Evolutionary conservation across 2,329 filamentous ascomycete species (phyloP), one percentile per base, ranked within the genome.

Genomic region (Sarocladium brachiariae): DNA sequence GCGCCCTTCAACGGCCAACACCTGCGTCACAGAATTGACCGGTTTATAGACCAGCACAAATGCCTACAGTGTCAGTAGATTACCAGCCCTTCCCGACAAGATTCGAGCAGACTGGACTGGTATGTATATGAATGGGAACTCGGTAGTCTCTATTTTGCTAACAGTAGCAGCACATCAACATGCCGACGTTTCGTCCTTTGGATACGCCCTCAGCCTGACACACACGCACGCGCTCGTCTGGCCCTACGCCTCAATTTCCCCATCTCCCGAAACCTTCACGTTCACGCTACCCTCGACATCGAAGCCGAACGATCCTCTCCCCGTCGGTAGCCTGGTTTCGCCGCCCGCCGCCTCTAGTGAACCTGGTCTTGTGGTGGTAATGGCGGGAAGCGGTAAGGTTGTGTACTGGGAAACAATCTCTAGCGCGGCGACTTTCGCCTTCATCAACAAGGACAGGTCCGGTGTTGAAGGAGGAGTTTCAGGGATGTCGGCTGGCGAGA

Each of bases 321-420:
- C 93, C 1, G 75, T 96, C 34, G 93, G 89, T 50, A 81, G 87
- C 16, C 78, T 99, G 49, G 84, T 96, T 6, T 85, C 87, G 0
- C 84, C 87, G 47, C 87, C 88, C 4, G 84, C 87, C 10, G 84
- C 84, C 4, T 82, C 81, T n/a, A 81, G 82, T 46, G 87, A 95
- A 58, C 86, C 91, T 30, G 93, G 93, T 2, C 76, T 99, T 33
- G 81, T 99, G 24, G 80, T 96, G 33, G 77, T 97, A 33, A 88
- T 92, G 71, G 87, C 92, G 11, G 81, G 80, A 16, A 90, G 78
- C 46, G 93, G 93, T 49, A 91, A 85, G 65, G 82, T 97, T 49
- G 84, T 89, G 39, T 97, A 93, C 66, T 97, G 93, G 90, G 93
- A 97, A 65, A 95, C 89, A 34, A 87, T 97, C 55, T 90, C 92